Conservation (phyloP, 202 grass and related monocot species). For the Schoenoplectus tabernaemontani region DNA sequence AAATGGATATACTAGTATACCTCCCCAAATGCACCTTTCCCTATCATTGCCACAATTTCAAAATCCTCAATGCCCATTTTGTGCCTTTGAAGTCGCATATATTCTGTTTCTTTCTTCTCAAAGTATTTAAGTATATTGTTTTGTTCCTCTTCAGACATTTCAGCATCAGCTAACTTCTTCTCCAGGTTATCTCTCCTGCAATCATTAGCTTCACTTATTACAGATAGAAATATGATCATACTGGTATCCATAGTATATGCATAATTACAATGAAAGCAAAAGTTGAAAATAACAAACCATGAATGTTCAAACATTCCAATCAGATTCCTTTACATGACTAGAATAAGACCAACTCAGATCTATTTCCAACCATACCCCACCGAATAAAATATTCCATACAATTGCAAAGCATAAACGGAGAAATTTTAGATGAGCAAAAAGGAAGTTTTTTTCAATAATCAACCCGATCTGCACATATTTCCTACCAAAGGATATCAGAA, state of each 20-base stretch:
- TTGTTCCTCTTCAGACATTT: constrained; percentile 85
- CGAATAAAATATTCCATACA: not conserved
- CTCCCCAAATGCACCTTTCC: constrained; percentile 98
- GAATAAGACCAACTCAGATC: not conserved
- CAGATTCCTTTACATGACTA: not conserved
- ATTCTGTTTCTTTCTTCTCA: constrained; percentile 94
- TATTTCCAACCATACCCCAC: not conserved
- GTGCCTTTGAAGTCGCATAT: constrained; percentile 95
- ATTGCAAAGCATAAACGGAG: not conserved
- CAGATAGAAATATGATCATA: constrained; percentile 3
- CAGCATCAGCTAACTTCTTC: constrained; percentile 70
- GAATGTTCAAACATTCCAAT: not conserved
- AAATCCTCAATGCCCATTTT: constrained; percentile 98
- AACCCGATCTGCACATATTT: not conserved
- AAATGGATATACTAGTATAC: constrained; percentile 34
- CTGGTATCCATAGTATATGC: not conserved
- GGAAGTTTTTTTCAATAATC: not conserved
- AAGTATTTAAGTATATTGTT: constrained; percentile 80
- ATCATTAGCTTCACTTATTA: not conserved
- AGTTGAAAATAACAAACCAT: not conserved
- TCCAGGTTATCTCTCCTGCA: constrained; percentile 76
- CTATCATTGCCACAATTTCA: constrained; percentile 86
- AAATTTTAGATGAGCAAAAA: not conserved
- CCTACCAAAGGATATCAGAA: not conserved
- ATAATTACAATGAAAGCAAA: not conserved